Conservation (phyloP, 2,329 filamentous ascomycete genomes). For the Lachnellula arida region DNA sequence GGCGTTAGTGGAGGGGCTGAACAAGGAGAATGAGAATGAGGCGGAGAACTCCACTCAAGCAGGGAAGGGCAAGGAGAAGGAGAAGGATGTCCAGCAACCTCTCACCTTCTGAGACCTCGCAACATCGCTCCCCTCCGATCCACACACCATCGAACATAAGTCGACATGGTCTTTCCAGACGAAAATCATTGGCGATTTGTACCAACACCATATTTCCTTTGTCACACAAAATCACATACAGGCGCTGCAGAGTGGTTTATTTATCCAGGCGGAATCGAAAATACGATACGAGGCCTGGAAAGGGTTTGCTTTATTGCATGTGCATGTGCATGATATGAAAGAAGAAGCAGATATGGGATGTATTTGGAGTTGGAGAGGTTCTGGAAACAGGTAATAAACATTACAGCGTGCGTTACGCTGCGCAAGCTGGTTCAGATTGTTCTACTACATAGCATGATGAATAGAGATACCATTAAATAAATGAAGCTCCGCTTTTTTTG, state of each 20-base stretch:
- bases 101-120: neutral
- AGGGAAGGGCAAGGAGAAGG: neutral
- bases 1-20: neutral
- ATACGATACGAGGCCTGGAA: too few species aligned
- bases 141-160: neutral
- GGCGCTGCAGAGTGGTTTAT: neutral
- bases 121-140: neutral
- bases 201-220: neutral
- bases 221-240: neutral
- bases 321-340: neutral
- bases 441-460: neutral
- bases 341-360: neutral
- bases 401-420: neutral
- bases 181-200: neutral
- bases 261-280: neutral
- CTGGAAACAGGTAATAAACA: neutral
- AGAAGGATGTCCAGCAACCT: neutral
- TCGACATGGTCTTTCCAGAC: neutral
- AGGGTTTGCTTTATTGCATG: neutral
- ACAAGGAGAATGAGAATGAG: neutral
- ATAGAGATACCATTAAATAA: neutral
- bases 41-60: neutral
- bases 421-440: neutral
- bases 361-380: neutral
- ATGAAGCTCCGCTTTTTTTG: neutral